Evolutionary conservation across 345 rosid species (phyloP), one percentile per base, ranked within the genome.

Genomic region (Citrus medica): DNA sequence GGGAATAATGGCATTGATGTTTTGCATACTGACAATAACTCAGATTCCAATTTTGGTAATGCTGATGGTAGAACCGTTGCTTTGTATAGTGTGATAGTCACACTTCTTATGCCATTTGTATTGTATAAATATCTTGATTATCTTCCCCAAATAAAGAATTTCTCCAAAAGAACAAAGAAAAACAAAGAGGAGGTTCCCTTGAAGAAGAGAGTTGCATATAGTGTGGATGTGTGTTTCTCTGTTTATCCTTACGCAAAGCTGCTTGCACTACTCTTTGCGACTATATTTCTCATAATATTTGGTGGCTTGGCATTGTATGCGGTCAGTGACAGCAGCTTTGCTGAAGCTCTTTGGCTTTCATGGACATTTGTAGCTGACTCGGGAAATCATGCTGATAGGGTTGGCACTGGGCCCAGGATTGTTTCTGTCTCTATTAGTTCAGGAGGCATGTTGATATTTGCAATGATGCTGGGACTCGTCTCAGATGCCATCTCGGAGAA

Each of bases 351-450:
- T 81, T 94, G 98, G 98, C 90, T 89, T 22, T 88, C 98, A 2
- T 92, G 98, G 98, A 88, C 94, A 53, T 94, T 94, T 82, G 91
- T 94, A 7, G 98, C 98, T 28, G 98, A 92, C 82, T 90, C 97
- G 4, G 98, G 97, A 70, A 94, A 83, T 86, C 97, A 94, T 81
- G 93, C 97, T 9, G 97, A 94, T 84, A 90, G 89, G 69, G 83
- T 87, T 79, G 97, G 98, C 74, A 87, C 82, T 30, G 93, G 97
- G 58, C 84, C 94, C 13, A 87, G 97, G 82, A 90, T 94, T 68
- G 97, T 94, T 63, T 94, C 98, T 32, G 93, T 94, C 71, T 92
- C 94, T 74, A 87, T 94, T 79, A 94, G 94, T 81, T 91, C 97
- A 37, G 97, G 98, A 80, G 98, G 97, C 65, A 94, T 94, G 98